Conservation (phyloP, 2,329 filamentous ascomycete species). For the Paraphoma sp. region DNA sequence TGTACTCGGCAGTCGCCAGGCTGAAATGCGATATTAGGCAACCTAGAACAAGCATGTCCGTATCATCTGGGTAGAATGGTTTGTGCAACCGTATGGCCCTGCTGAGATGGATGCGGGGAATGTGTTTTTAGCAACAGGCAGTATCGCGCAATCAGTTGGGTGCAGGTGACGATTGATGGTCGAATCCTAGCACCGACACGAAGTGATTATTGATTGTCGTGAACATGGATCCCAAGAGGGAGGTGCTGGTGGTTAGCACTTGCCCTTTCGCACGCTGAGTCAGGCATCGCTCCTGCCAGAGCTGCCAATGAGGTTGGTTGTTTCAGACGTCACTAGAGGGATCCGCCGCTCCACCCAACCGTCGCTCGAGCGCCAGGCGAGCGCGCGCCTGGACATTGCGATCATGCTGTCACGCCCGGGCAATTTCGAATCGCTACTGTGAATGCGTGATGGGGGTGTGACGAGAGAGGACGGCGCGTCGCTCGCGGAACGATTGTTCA, state of each 20-base stretch:
- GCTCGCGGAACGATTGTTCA: constrained; percentile 6
- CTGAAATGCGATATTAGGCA: constrained; percentile 8
- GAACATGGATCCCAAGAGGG: not conserved
- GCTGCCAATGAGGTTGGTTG: constrained; percentile 12
- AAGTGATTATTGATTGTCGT: not conserved
- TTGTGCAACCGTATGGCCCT: constrained; percentile 9
- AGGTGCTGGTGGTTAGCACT: constrained; percentile 13
- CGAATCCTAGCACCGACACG: constrained; percentile 8
- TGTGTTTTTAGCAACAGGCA: constrained; percentile 17
- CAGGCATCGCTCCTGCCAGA: constrained; percentile 12
- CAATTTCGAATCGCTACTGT: constrained; percentile 19
- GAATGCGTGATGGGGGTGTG: constrained; percentile 25
- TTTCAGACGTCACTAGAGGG: constrained; percentile 21
- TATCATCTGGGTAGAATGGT: not conserved
- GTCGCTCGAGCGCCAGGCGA: constrained; percentile 20
- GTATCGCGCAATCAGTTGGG: not conserved
- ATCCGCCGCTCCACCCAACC: constrained; percentile 8
- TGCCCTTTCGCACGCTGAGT: constrained; percentile 14
- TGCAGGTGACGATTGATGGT: constrained; percentile 3
- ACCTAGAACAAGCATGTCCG: not conserved
- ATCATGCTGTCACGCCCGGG: constrained; percentile 16
- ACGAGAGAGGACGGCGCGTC: constrained; percentile 18
- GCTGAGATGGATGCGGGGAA: constrained; percentile 6
- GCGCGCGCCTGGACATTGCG: constrained; percentile 31
- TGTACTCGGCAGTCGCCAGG: not conserved